Conservation (phyloP, 352 stramenopile genomes). For the Pythium coloratum region DNA sequence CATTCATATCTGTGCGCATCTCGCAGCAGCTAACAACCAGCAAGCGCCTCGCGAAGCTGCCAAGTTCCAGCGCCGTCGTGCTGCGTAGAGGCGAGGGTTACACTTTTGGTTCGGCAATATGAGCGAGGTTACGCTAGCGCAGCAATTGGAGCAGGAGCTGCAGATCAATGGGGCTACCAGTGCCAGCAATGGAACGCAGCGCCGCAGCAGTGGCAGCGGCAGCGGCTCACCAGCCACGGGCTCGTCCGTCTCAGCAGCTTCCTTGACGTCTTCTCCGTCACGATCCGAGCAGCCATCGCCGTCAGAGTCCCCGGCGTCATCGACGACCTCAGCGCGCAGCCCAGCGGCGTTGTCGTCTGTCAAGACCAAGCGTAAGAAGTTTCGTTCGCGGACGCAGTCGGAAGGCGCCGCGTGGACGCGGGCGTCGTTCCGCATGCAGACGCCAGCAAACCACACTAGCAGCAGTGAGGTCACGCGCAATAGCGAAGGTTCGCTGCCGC, state of each 20-base stretch:
- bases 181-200: conserved; percentile 26
- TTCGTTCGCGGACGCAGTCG: conserved; percentile 72
- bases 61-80: not conserved
- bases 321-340: conserved; percentile 17
- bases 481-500: conserved; percentile 53
- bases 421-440: conserved; percentile 62
- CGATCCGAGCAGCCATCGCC: conserved; percentile 14
- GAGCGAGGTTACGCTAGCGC: conserved; percentile 8
- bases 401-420: conserved; percentile 74
- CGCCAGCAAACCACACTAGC: conserved; percentile 9
- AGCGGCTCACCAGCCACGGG: conserved; percentile 19
- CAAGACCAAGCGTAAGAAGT: conserved; percentile 48
- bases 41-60: not conserved
- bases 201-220: conserved; percentile 20
- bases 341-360: not conserved
- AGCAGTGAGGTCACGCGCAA: conserved; percentile 27
- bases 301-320: conserved; percentile 10
- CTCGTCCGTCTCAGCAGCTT: conserved; percentile 12
- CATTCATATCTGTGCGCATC: not conserved
- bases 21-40: not conserved
- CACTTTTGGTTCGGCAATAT: conserved; percentile 4
- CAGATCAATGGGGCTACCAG: conserved; percentile 22
- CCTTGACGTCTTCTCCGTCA: conserved; percentile 16
- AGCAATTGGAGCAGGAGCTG: conserved; percentile 5
- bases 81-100: not conserved